These are phyloP conservation scores for Hyphodiscus sp. DNA, from an alignment of 2,329 filamentous ascomycete species.

Conservation along the genomic window DNA sequence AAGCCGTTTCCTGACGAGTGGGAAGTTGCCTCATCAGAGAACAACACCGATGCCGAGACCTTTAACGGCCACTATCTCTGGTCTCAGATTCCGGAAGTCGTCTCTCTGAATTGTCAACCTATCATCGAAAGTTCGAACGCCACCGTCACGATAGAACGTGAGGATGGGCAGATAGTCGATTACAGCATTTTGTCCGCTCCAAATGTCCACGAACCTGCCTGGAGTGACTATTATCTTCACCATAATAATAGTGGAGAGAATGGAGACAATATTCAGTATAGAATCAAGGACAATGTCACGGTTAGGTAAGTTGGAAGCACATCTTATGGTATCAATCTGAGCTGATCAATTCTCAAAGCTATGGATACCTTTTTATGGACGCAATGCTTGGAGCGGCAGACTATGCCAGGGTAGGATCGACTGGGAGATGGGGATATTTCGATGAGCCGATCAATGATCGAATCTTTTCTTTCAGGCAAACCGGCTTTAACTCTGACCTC, in stretches of 20 bases:
- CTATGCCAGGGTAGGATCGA: background rate
- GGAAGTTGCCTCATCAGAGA: slow-evolving; percentile 3
- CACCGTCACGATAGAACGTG: slow-evolving; percentile 8
- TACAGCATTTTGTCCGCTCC: slow-evolving; percentile 7
- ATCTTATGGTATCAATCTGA: background rate
- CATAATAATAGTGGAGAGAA: background rate
- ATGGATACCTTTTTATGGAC: slow-evolving; percentile 14
- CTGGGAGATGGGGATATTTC: background rate
- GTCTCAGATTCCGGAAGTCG: slow-evolving; percentile 11
- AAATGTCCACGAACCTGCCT: slow-evolving; percentile 5
- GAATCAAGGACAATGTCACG: slow-evolving; percentile 6
- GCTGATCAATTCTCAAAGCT: background rate
- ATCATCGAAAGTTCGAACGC: slow-evolving; percentile 13
- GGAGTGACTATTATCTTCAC: slow-evolving; percentile 2
- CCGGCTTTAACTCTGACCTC: slow-evolving; percentile 12
- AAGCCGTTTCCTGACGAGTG: slow-evolving; percentile 8
- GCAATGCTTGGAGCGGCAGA: slow-evolving; percentile 11
- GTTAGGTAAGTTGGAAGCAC: slow-evolving; percentile 2
- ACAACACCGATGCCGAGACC: background rate
- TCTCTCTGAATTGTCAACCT: slow-evolving; percentile 13
- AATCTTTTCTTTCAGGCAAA: slow-evolving; percentile 12
- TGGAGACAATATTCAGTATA: background rate
- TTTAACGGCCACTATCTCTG: slow-evolving; percentile 6
- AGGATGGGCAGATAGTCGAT: slow-evolving; percentile 5
- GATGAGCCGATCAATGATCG: slow-evolving; percentile 9